These are phyloP conservation scores for Thelephora aurantiotincta DNA, from an alignment of 768 basidiomycete genomes.

Conservation along the genomic window DNA sequence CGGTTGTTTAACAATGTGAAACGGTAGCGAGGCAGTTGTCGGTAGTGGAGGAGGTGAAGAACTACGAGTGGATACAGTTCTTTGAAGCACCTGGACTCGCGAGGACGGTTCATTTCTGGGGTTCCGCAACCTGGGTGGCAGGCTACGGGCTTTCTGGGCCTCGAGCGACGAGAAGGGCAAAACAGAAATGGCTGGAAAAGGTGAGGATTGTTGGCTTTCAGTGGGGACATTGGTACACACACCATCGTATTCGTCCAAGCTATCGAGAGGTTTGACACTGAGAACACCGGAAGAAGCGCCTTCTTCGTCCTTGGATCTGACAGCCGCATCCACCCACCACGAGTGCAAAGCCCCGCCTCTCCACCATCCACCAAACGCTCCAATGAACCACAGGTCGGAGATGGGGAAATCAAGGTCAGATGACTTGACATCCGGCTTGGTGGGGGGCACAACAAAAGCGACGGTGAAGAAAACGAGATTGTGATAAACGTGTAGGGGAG, in stretches of 20 bases:
- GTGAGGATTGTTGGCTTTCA: conserved; percentile 6
- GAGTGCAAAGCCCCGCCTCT: conserved; percentile 66
- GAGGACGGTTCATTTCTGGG: conserved; percentile 43
- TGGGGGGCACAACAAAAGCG: conserved; percentile 52
- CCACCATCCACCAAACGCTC: conserved; percentile 89
- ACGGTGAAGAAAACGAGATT: conserved; percentile 81
- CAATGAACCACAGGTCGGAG: conserved; percentile 80
- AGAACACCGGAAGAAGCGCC: conserved; percentile 69
- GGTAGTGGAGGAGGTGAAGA: conserved; percentile 76
- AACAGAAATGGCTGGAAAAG: conserved; percentile 2
- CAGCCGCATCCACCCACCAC: conserved; percentile 63
- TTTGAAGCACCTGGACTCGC: conserved; percentile 18
- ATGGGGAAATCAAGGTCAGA: conserved; percentile 14
- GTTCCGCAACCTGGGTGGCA: conserved; percentile 34
- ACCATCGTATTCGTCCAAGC: conserved; percentile 57
- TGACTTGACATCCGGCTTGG: conserved; percentile 15
- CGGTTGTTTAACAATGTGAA: conserved; percentile 38
- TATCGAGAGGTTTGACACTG: conserved; percentile 60
- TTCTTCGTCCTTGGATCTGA: conserved; percentile 52
- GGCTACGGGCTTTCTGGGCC: conserved; percentile 19
- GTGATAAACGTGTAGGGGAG: conserved; percentile 79
- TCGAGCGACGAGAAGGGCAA: conserved; percentile 5
- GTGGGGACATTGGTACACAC: conserved; percentile 27
- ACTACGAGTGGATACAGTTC: conserved; percentile 31
- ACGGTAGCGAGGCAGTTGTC: conserved; percentile 65